Evolutionary conservation across 345 rosid genomes (phyloP), one percentile per base, ranked within the genome.

Genomic region (Brassica incana): DNA sequence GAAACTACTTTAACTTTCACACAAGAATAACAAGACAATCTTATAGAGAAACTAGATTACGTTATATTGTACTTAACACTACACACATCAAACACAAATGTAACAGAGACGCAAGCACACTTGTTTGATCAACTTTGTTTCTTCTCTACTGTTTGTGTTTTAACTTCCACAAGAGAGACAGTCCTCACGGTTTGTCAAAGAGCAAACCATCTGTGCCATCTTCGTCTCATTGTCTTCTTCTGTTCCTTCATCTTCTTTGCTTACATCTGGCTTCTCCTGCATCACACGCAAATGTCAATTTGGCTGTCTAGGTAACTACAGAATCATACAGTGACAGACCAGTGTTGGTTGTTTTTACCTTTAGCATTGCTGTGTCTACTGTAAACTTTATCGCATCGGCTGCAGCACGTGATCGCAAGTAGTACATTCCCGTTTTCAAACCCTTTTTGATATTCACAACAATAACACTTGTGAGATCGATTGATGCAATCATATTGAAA

Each of bases 331-430:
- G 4, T 29, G 43, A 52, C 52, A 69, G 18, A 36, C 29, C 38
- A 58, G 61, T 56, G 8, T 32, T 66, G 59, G 59, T 27, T 27
- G 29, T 27, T 27, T 72, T 83, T 87, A 95, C 99, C 73, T 88
- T 85, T 5, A 89, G 84, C 80, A 77, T 64, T 12, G 95, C 77
- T 71, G 97, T 90, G 60, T 95, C 99, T 3, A 95, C 99, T 10
- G 98, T 95, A 85, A 95, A 92, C 85, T 92, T 89, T 72, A 95
- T 95, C n/a, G 99, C 99, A 86, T 95, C 99, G 5, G 98, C 97
- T 27, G 99, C 99, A 56, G 96, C 99, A 6, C 96, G 94, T 18
- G 97, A 85, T 40, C 98, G 82, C 58, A 95, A 81, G 84, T 92
- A 93, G 52, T 95, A 95, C 99, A 95, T 95, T 52, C 98, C 96